These are phyloP conservation scores for Angophora floribunda DNA, from an alignment of 345 rosid genomes.

Conservation along the genomic window DNA sequence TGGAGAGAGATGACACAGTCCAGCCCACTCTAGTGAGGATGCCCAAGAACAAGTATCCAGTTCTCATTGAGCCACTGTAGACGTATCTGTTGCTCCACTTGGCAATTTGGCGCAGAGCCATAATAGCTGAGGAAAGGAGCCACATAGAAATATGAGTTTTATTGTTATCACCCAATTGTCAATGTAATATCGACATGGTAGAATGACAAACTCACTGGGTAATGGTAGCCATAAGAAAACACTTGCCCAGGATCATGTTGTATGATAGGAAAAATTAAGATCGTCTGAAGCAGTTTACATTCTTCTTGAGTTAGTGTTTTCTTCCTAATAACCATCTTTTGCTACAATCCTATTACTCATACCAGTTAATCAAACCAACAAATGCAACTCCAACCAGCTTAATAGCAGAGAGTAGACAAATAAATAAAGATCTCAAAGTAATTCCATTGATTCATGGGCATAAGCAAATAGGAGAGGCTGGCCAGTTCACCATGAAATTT, in stretches of 20 bases:
- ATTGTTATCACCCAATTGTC: not conserved
- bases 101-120: not conserved
- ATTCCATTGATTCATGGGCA: not conserved
- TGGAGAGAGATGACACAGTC: slow-evolving; percentile 42
- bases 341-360: not conserved
- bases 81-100: not conserved
- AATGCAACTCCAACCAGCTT: not conserved
- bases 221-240: not conserved
- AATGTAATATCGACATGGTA: not conserved
- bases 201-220: not conserved
- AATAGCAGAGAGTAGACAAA: not conserved
- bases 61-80: slow-evolving; percentile 25
- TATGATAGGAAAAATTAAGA: not conserved
- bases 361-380: not conserved
- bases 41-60: slow-evolving; percentile 44
- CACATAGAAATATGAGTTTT: not conserved
- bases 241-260: not conserved
- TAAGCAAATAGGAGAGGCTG: not conserved
- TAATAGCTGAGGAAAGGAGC: not conserved
- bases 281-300: not conserved
- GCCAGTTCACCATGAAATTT: not conserved
- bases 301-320: not conserved
- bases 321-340: not conserved
- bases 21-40: slow-evolving; percentile 59
- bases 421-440: not conserved